Base-by-base conservation (phyloP, 331 rosid species). In the Malus hybrid region DNA sequence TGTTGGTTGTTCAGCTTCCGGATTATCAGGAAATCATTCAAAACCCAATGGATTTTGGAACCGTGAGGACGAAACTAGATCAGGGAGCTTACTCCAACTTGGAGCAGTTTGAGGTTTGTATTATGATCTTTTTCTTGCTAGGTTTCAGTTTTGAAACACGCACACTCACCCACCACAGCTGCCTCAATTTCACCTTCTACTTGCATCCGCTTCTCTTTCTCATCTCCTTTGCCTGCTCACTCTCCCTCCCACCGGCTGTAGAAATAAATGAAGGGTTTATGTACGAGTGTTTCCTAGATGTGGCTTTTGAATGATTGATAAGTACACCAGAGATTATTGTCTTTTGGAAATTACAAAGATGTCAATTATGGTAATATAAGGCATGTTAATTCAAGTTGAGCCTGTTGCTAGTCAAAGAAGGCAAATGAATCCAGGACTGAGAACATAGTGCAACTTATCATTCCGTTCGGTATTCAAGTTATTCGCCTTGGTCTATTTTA, bases 41-140 rank as follows among this genome's bases (percentile, higher is more conserved):
- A 32, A 77, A 81, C 67, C 98, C 98, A 2, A 93, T 93, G 98
- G 98, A 93, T 84, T 93, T 90, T 79, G 89, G 90, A 73, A 93
- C 97, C 52, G 87, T 91, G 79, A 85, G 89, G 85, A 77, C 87
- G 80, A 90, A 93, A 69, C 71, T 93, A 55, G 93, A 93, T 80
- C 88, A 34, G 14, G 93, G 84, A 73, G 84, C 76, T n/a, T 93
- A 93, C 77, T 19, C 80, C 63, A 77, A 78, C 84, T 78, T 93
- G 65, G 98, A 91, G 74, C 87, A 86, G 73, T 85, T 93, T 74
- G 98, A 93, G 97, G 98, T 93, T 75, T 28, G 93, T 86, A 46
- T 59, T 32, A 6, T 36, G 44, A 56, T 73, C 52, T 81, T 18
- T 16, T 7, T 33, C 10, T 24, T 61, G 67, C 72, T 54, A 22